Conservation (phyloP, 2,329 filamentous ascomycete genomes). For the Ophiostoma montium region DNA sequence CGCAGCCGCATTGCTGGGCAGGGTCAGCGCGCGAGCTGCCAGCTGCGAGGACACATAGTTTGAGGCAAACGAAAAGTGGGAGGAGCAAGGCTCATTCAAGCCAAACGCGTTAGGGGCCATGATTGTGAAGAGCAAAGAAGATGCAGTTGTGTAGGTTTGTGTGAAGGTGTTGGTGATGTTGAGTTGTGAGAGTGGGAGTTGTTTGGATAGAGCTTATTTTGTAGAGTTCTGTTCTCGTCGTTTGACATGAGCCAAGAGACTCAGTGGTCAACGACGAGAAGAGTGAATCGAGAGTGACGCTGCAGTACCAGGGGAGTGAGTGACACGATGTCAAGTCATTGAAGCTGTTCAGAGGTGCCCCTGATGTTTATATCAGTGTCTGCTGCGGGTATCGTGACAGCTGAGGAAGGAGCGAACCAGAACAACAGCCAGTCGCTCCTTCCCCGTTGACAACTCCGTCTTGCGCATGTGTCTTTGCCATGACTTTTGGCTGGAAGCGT, state of each 20-base stretch:
- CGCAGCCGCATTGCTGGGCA: background rate
- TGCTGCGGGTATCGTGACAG: background rate
- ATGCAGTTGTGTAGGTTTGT: no score
- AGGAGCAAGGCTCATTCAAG: background rate
- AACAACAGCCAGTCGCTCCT: background rate
- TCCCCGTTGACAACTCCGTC: no score
- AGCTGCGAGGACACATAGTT: slow-evolving; percentile 3
- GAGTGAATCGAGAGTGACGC: background rate
- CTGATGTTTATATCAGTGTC: background rate
- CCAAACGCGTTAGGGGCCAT: slow-evolving; percentile 1
- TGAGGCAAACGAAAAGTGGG: slow-evolving; percentile 1
- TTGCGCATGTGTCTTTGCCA: no score
- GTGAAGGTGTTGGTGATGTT: no score
- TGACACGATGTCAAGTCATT: background rate
- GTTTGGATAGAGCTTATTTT: background rate
- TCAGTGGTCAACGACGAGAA: background rate
- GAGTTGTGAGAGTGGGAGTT: background rate
- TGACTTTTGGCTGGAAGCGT: no score
- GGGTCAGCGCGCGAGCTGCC: background rate
- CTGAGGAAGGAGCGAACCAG: background rate
- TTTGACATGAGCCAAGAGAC: no score
- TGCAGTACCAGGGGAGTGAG: background rate
- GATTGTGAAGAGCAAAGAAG: background rate
- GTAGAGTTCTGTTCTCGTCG: no score
- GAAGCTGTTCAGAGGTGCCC: background rate